phyloP scores from a whole-genome alignment of 352 stramenopile genomes.

The Peronospora tabacina region DNA sequence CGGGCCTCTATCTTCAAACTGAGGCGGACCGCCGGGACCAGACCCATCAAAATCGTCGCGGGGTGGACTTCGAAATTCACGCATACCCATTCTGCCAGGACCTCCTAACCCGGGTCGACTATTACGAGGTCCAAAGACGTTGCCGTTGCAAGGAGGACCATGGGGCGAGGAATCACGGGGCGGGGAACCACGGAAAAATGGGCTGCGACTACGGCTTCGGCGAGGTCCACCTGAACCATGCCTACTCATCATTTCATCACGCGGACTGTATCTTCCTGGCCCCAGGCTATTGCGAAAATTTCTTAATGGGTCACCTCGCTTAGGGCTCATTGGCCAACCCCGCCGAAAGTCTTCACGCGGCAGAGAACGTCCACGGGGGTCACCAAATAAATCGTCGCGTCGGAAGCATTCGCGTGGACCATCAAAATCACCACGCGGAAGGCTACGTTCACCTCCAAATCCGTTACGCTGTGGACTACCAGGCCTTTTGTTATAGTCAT shows the following conservation, averaged over 20 bases:
- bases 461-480: slow-evolving; percentile 8
- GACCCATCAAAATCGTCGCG: slow-evolving; percentile 22
- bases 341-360: slow-evolving; percentile 21
- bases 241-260: slow-evolving; percentile 17
- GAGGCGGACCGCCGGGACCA: slow-evolving; percentile 10
- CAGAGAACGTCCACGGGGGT: slow-evolving; percentile 20
- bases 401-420: slow-evolving; percentile 15
- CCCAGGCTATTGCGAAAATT: slow-evolving; percentile 25
- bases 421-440: slow-evolving; percentile 9
- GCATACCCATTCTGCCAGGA: slow-evolving; percentile 5
- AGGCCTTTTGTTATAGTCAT: slow-evolving; percentile 7
- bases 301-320: slow-evolving; percentile 18
- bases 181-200: slow-evolving; percentile 4
- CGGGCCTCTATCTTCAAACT: slow-evolving; percentile 19
- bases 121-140: slow-evolving; percentile 15
- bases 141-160: slow-evolving; percentile 23
- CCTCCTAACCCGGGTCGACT: slow-evolving; percentile 9
- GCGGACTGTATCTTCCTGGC: slow-evolving; percentile 22
- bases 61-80: slow-evolving; percentile 10
- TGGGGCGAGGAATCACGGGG: slow-evolving; percentile 4
- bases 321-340: slow-evolving; percentile 19
- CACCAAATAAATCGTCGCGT: slow-evolving; percentile 9
- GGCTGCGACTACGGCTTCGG: slow-evolving; percentile 23
- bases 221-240: slow-evolving; percentile 19
- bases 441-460: slow-evolving; percentile 6